Base-by-base conservation (phyloP, 2,329 filamentous ascomycete species). In the Thelonectria rubi region DNA sequence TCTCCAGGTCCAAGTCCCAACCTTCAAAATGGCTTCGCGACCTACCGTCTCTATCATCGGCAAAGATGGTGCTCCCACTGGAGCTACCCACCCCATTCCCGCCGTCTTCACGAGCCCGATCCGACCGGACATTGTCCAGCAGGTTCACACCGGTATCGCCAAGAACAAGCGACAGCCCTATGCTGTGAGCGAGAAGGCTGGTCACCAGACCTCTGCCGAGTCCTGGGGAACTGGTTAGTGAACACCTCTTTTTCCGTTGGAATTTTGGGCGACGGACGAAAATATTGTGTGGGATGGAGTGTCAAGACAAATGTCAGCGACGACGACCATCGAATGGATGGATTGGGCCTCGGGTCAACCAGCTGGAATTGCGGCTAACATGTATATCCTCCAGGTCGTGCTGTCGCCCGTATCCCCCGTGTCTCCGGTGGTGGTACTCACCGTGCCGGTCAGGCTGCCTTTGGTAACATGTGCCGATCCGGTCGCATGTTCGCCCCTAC, bases 101-200 rank as follows among this genome's bases (percentile, higher is more conserved):
- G 89, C 93, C 84, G 94, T 99, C 86, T 99, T 99, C 91, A 89
- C 88, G 83, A 88, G 92, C 76, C 95, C 95, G 75, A 98, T 99
- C 88, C 94, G 95, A 82, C 92, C 94, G 78, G 95, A 99, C 85
- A 97, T 99, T 81, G 95, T 99, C 80, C 94, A 98, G 89, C 91
- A 94, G 83, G 91, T 98, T 78, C 95, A 99, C 91, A 97, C 93
- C 78, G 95, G 95, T 79, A 96, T 99, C 88, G 94, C 94, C 81
- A 99, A 99, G 93, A 99, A 99, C 91, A 97, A 97, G 91, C 91
- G 95, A 82, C 95, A 99, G 78, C 94, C 95, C 75, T 99, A 99
- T 84, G 89, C 95, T 78, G 95, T 99, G 88, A 97, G 93, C 91
- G 94, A 98, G 91, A 99, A 99, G 92, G 95, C 95, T 80, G 95